Evolutionary conservation across 257 asterid genomes (phyloP).

Genomic region (Fraxinus quadrangulata): DNA sequence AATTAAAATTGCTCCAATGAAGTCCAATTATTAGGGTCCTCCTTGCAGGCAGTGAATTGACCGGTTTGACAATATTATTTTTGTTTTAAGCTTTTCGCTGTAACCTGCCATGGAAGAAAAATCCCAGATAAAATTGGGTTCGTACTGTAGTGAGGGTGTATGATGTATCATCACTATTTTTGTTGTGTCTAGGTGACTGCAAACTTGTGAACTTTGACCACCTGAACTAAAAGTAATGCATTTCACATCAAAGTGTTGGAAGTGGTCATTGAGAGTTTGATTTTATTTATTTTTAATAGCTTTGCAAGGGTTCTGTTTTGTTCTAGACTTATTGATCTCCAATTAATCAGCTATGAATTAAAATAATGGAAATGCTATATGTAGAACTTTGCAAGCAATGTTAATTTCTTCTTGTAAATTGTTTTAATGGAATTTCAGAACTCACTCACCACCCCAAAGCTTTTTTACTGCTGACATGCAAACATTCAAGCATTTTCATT

Average conservation of each 20-base stretch:
- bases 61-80: not conserved
- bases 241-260: not conserved
- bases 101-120: too few species aligned
- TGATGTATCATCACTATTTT: not conserved
- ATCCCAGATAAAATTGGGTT: not conserved
- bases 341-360: too few species aligned
- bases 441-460: not conserved
- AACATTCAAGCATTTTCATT: not conserved
- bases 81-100: too few species aligned
- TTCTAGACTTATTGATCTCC: too few species aligned
- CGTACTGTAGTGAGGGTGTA: not conserved
- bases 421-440: not conserved
- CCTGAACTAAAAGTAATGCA: not conserved
- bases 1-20: not conserved
- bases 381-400: not conserved
- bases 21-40: not conserved
- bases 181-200: not conserved
- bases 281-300: too few species aligned
- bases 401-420: not conserved
- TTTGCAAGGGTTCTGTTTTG: too few species aligned
- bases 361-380: not conserved
- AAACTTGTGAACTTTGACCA: not conserved
- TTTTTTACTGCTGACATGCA: not conserved
- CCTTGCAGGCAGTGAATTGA: not conserved
- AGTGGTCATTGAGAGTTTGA: not conserved